A percentile compares a stretch with the other conserved stretches of the same genome.
Evolutionary conservation across 2,329 filamentous ascomycete genomes (phyloP).

Genomic region (Thielaviopsis ethacetica): DNA sequence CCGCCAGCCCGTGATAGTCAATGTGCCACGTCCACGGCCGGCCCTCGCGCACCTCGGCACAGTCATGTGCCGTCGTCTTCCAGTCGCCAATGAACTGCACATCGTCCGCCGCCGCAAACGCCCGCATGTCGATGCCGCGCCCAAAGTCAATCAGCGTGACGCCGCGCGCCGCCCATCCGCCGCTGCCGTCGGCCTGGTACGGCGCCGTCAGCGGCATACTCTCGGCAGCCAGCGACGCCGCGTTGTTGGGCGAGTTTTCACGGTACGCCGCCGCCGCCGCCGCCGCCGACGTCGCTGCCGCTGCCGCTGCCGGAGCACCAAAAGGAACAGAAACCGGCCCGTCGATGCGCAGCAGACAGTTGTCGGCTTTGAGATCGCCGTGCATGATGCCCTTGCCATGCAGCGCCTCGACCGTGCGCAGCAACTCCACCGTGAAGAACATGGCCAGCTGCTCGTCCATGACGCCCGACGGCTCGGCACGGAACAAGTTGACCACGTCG

Average conservation of each 20-base stretch:
- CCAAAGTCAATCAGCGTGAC: constrained; percentile 88
- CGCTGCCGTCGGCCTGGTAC: constrained; percentile 57
- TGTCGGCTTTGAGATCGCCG: constrained; percentile 90
- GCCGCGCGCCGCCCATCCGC: constrained; percentile 68
- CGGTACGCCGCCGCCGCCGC: background rate
- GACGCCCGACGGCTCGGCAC: constrained; percentile 51
- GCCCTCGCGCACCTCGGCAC: constrained; percentile 86
- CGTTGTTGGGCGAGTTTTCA: background rate
- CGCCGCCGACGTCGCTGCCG: background rate
- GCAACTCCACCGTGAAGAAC: constrained; percentile 86
- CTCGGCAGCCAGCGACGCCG: background rate
- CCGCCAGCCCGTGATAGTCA: constrained; percentile 86
- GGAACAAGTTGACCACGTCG: constrained; percentile 82
- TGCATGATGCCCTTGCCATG: constrained; percentile 70
- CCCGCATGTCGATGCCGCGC: constrained; percentile 81
- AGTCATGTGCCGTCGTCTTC: constrained; percentile 77
- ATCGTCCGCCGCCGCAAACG: constrained; percentile 56
- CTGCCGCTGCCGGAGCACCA: too few relatives aligned
- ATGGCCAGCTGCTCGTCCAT: constrained; percentile 88
- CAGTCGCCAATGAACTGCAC: constrained; percentile 83
- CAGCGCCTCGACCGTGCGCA: constrained; percentile 77
- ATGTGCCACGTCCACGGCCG: constrained; percentile 96
- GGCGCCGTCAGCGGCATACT: constrained; percentile 33
- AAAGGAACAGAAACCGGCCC: constrained; percentile 21
- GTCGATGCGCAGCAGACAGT: constrained; percentile 78